A percentile compares a stretch with the other conserved stretches of the same genome.
Evolutionary conservation across 2,329 filamentous ascomycete genomes (phyloP).

Genomic region (Ambrosiella beaveri): DNA sequence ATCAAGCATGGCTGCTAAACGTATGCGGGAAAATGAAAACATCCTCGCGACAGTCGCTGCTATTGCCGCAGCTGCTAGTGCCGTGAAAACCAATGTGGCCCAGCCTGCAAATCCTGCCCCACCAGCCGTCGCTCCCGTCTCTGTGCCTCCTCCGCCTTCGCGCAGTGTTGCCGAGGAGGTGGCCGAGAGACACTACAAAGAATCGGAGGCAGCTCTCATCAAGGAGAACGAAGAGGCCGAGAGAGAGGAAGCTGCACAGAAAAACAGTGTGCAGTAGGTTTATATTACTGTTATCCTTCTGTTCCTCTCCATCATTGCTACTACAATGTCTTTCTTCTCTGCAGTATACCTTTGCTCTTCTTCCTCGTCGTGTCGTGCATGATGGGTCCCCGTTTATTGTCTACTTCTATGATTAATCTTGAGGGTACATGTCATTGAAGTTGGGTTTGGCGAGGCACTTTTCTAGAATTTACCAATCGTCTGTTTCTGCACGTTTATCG

Average conservation of each 20-base stretch:
- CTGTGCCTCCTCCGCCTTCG: neutral
- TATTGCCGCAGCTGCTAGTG: neutral
- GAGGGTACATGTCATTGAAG: neutral
- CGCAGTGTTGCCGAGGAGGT: neutral
- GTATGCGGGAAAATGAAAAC: conserved; percentile 27
- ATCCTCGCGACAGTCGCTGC: neutral
- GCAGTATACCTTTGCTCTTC: neutral
- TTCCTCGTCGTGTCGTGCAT: neutral
- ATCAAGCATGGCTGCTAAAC: conserved; percentile 24
- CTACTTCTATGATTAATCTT: neutral
- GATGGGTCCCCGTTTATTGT: neutral
- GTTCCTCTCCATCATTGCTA: neutral
- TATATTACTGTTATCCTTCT: neutral
- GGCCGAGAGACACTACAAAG: neutral
- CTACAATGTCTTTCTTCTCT: neutral
- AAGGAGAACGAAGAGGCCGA: conserved; percentile 38
- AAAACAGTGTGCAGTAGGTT: neutral
- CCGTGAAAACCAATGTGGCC: conserved; percentile 7
- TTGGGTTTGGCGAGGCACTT: neutral
- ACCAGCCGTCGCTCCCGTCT: conserved; percentile 24
- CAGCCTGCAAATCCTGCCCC: conserved; percentile 18
- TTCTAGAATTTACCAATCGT: neutral
- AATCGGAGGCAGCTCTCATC: conserved; percentile 28
- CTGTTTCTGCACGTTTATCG: neutral
- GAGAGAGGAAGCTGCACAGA: conserved; percentile 30